Evolutionary conservation across 1,284 basidiomycete genomes (phyloP), one percentile per base, ranked within the genome.

Genomic region (Ustilago sp.): DNA sequence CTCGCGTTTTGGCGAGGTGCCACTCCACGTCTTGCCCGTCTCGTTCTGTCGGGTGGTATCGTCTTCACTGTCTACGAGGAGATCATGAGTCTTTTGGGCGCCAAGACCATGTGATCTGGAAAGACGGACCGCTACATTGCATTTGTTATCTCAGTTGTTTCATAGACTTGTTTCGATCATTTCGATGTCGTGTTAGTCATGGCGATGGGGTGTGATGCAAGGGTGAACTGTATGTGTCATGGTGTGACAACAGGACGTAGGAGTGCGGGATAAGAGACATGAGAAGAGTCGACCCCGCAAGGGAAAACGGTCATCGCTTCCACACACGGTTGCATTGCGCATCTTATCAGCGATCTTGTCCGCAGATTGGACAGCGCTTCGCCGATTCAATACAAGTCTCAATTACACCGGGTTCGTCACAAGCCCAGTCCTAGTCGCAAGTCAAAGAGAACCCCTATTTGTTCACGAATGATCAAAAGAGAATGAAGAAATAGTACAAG

Each of bases 1-100:
- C 82, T 91, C 34, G 90, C 93, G 53, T 97, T 99, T 87, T 99
- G 96, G 96, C 93, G 93, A 28, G 96, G 96, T 1, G 94, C 96
- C 6, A 96, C 95, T 2, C 67, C 70, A 12, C 69, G 82, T 52
- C 64, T 81, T 45, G 68, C 67, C 8, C 74, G 60, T 41, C 55
- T 62, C 5, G 83, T 95, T 92, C 86, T 97, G 88, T 93, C 93
- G 65, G 95, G 96, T 17, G 96, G 95, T 1, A 95, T 99, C 81
- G 93, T 95, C 47, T 98, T 98, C 85, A 95, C 94, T 0, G 90
- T 95, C 51, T 79, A 79, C 64, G 77, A 79, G 43, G 73, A 79
- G 36, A 76, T 79, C 53, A 79, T 79, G 77, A 79, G 70, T 62
- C 47, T 79, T 2, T 70, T 79, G 23, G 68, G 70, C 55, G 63